These are phyloP conservation scores for Candida suzukii DNA, from an alignment of 805 yeast genomes.

Conservation along the genomic window DNA sequence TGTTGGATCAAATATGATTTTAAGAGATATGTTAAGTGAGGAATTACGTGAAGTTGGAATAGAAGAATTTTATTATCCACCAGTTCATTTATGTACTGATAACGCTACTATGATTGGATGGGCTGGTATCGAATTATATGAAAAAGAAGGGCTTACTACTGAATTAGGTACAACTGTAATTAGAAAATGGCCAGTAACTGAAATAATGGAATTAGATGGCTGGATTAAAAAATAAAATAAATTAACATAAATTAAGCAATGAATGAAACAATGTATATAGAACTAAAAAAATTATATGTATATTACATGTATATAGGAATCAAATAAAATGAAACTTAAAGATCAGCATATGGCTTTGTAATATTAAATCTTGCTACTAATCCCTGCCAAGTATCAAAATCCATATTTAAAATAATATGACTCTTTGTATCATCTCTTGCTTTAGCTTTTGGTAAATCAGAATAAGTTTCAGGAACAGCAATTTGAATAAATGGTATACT, in stretches of 20 bases:
- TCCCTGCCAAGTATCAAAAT: constrained; percentile 56
- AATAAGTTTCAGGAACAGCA: constrained; percentile 14
- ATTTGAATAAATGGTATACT: constrained; percentile 26
- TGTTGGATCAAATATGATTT: constrained; percentile 68
- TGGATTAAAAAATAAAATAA: constrained; percentile 28
- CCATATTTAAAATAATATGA: constrained; percentile 71
- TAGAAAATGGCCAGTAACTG: constrained; percentile 75
- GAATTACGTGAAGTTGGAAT: constrained; percentile 25
- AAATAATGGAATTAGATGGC: constrained; percentile 41
- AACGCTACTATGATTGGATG: constrained; percentile 97
- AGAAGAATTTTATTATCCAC: constrained; percentile 57
- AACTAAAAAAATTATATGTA: neutral
- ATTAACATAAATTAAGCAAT: no score
- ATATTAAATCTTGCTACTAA: constrained; percentile 51
- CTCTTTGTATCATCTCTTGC: constrained; percentile 25
- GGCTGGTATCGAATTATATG: constrained; percentile 88
- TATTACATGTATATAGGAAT: neutral
- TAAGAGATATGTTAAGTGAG: constrained; percentile 41
- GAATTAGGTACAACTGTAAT: constrained; percentile 54
- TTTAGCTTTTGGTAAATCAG: constrained; percentile 12
- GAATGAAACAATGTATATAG: neutral
- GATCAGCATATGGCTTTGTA: constrained; percentile 36
- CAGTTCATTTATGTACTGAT: constrained; percentile 74
- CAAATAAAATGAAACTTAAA: no score
- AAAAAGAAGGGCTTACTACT: constrained; percentile 40